A percentile compares a stretch with the other conserved stretches of the same genome.
These are phyloP conservation scores for Macadamia integrifolia DNA, from an alignment of 164 flowering plant species.

Conservation along the genomic window DNA sequence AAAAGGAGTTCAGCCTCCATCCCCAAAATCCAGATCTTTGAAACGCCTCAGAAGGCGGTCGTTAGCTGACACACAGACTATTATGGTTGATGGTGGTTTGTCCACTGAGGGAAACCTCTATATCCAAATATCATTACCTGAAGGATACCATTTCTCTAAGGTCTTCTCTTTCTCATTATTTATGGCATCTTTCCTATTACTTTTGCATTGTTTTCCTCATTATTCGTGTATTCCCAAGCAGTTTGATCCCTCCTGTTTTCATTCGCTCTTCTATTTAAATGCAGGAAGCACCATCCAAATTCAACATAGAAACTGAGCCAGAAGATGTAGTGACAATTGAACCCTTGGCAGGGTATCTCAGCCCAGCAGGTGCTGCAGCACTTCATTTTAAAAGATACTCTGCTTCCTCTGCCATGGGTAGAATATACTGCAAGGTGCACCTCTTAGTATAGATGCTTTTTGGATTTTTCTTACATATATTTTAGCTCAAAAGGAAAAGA, in stretches of 20 bases:
- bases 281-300: constrained; percentile 93
- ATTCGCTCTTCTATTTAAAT: constrained; percentile 2
- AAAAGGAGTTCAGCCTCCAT: constrained; percentile 84
- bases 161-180: constrained; percentile 30
- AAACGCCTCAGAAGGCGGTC: constrained; percentile 74
- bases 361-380: constrained; percentile 61
- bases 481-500: neutral
- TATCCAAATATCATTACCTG: constrained; percentile 64
- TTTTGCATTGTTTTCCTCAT: neutral
- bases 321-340: constrained; percentile 51
- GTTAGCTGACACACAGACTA: constrained; percentile 44
- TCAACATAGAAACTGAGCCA: constrained; percentile 63
- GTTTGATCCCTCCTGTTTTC: neutral
- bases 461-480: neutral
- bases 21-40: constrained; percentile 54
- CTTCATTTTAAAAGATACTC: constrained; percentile 64
- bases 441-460: constrained; percentile 1
- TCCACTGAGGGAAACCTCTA: constrained; percentile 60
- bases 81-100: constrained; percentile 49
- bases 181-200: neutral
- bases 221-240: neutral
- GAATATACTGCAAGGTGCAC: constrained; percentile 81
- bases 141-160: constrained; percentile 94
- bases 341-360: constrained; percentile 66
- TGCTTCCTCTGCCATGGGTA: constrained; percentile 48